Evolutionary conservation across 352 stramenopile species (phyloP).

Genomic region (Globisporangium apiculatum): DNA sequence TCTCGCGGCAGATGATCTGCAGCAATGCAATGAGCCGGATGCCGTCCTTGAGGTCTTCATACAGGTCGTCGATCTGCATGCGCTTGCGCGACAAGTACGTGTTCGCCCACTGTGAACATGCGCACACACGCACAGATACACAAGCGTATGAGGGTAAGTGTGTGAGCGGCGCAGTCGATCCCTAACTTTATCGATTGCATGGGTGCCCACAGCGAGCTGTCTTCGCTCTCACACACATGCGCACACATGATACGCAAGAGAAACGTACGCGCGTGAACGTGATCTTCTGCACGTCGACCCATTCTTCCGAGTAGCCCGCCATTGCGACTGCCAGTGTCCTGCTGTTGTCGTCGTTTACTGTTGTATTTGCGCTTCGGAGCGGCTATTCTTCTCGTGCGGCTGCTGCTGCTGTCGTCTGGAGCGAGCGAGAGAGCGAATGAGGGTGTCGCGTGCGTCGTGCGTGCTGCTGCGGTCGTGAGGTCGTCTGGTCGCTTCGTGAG

Average conservation of each 20-base stretch:
- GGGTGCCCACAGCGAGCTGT: no score
- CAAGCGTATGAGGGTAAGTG: not conserved
- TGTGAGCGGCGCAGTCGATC: not conserved
- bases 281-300: constrained; percentile 89
- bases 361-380: not conserved
- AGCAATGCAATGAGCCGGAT: constrained; percentile 84
- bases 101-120: constrained; percentile 70
- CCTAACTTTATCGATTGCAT: no score
- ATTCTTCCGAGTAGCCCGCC: constrained; percentile 71
- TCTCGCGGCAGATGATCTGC: constrained; percentile 85
- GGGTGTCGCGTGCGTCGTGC: not conserved
- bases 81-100: constrained; percentile 85
- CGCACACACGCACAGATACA: no score
- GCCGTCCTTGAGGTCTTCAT: constrained; percentile 83
- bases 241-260: not conserved
- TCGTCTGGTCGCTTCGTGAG: not conserved
- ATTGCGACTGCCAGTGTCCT: constrained; percentile 20
- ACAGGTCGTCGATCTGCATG: constrained; percentile 87
- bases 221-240: not conserved
- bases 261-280: constrained; percentile 84
- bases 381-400: not conserved
- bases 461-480: not conserved
- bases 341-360: not conserved
- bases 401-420: not conserved
- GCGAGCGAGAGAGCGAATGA: constrained; percentile 6